phyloP scores from a whole-genome alignment of 192 early-diverging fungal genomes.

The Funneliformis mosseae region DNA sequence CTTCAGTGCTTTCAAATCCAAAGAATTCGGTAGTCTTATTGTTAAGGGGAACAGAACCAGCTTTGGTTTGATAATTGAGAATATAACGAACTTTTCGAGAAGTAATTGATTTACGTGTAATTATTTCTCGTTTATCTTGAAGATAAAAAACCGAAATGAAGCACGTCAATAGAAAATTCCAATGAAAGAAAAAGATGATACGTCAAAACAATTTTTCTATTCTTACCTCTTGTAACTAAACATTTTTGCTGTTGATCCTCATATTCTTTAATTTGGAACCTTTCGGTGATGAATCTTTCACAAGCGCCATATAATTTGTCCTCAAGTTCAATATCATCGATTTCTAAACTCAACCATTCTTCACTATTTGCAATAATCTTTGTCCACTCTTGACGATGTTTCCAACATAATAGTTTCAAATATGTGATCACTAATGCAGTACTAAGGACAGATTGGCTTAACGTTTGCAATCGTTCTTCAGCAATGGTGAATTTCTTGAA shows the following conservation, averaged over 20 bases:
- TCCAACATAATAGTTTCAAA: constrained; percentile 23
- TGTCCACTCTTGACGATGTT: constrained; percentile 21
- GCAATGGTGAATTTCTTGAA: background rate
- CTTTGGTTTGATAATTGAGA: background rate
- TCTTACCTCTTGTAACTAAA: background rate
- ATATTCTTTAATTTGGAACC: constrained; percentile 10
- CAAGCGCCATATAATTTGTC: constrained; percentile 18
- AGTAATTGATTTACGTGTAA: constrained; percentile 21
- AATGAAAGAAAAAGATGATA: background rate
- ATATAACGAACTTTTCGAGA: background rate
- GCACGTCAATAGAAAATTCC: background rate
- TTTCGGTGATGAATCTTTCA: constrained; percentile 6
- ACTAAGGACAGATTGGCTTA: background rate
- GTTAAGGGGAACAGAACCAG: background rate
- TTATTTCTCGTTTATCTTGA: background rate
- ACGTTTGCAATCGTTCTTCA: background rate
- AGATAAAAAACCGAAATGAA: background rate
- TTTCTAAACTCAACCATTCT: constrained; percentile 9
- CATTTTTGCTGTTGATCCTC: background rate
- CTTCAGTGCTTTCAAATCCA: constrained; percentile 16
- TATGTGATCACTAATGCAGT: constrained; percentile 20
- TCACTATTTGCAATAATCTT: background rate
- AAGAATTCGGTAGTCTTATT: background rate
- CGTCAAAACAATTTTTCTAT: no score
- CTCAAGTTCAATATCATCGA: constrained; percentile 21